Base-by-base conservation (phyloP, 106 monocot genomes). In the Dendrobium officinale region DNA sequence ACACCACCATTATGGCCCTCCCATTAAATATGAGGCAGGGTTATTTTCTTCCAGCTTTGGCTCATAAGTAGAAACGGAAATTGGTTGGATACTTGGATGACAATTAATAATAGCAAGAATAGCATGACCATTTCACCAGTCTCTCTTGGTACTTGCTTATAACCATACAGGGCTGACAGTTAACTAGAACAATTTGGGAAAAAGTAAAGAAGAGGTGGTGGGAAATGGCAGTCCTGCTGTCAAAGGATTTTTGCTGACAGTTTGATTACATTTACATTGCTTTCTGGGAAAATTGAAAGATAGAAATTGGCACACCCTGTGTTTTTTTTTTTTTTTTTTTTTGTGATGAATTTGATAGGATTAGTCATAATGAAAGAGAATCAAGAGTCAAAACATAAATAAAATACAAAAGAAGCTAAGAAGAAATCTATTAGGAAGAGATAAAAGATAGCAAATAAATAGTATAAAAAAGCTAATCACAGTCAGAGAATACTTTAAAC, bases 41-140 rank as follows among this genome's bases (percentile, higher is more conserved):
- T 33, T 72, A 40, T 72, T 72, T 72, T 33, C 33, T 15, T 33
- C 15, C 72, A 72, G 72, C 72, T 33, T 72, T 64, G n/a, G 8
- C 72, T 15, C 72, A 72, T 29, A 37, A 33, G 4, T 72, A 10
- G 33, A 40, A 72, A 15, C 2, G 37, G 72, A 72, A 72, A 72
- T 72, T 72, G 16, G 72, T 72, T 72, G 72, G 72, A 33, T 72
- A 15, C 37, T 72, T 72, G 72, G 72, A 33, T 72, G 37, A 3
- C 72, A 72, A 72, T 72, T 40, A 26, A 72, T 72, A 4, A 16
- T 29, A 15, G 37, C 72, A 72, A 37, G 29, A 40, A 40, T 3
- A 40, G 37, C 33, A 33, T 33, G 10, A 70, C 1, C 2, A 13
- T 13, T 11, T 11, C 31, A 27, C 11, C 31, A 24, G 70, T 70